Conservation (phyloP, 2,329 filamentous ascomycete genomes). For the Ophiostoma sp. region DNA sequence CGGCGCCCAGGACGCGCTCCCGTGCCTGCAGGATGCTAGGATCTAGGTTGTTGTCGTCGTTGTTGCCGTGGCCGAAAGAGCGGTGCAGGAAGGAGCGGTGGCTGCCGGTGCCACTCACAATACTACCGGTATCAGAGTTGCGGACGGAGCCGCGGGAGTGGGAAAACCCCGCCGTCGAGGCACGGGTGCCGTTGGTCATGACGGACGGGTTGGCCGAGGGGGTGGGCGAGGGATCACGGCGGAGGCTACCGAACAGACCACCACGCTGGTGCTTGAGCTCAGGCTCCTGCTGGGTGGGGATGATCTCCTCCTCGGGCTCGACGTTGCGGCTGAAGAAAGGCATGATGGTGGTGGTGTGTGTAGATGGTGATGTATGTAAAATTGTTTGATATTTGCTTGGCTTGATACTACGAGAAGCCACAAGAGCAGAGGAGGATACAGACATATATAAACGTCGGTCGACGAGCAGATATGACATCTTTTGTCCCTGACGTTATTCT, state of each 20-base stretch:
- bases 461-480: background rate
- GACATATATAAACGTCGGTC: background rate
- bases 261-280: slow-evolving; percentile 33
- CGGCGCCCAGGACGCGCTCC: slow-evolving; percentile 62
- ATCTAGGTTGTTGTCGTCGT: slow-evolving; percentile 51
- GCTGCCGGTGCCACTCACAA: slow-evolving; percentile 34
- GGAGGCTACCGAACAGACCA: slow-evolving; percentile 41
- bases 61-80: slow-evolving; percentile 46
- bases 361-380: no score
- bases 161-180: slow-evolving; percentile 17
- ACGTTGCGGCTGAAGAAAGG: slow-evolving; percentile 39
- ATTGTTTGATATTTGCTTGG: background rate
- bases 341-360: slow-evolving; percentile 32
- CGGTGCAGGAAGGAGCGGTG: slow-evolving; percentile 46
- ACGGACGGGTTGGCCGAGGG: slow-evolving; percentile 33
- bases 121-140: slow-evolving; percentile 28
- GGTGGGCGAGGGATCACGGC: slow-evolving; percentile 35
- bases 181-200: slow-evolving; percentile 32
- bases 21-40: slow-evolving; percentile 62
- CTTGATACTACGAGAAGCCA: background rate
- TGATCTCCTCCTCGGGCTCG: slow-evolving; percentile 37
- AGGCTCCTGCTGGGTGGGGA: slow-evolving; percentile 34
- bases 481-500: background rate
- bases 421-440: background rate
- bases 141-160: slow-evolving; percentile 22